Evolutionary conservation across 768 basidiomycete species (phyloP).

Genomic region (Mycena indigotica): DNA sequence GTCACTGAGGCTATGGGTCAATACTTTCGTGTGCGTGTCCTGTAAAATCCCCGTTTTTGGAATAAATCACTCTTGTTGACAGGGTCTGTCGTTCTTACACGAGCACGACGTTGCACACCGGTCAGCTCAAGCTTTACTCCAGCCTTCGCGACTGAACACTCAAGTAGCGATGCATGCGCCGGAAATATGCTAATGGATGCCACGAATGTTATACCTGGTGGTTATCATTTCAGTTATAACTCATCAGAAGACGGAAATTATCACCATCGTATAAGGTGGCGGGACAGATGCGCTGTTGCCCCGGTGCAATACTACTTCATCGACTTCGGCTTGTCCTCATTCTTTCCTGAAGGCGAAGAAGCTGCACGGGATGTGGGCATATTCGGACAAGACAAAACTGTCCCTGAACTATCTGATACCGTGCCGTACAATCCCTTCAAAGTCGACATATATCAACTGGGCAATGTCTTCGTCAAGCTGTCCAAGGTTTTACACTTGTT

Average conservation of each 20-base stretch:
- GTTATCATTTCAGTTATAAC: conserved; percentile 9
- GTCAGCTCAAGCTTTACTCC: conserved; percentile 4
- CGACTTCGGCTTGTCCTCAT: conserved; percentile 28
- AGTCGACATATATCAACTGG: conserved; percentile 32
- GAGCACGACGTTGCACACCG: conserved; percentile 25
- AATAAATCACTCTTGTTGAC: background rate
- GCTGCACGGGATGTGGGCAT: conserved; percentile 9
- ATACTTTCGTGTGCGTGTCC: conserved; percentile 21
- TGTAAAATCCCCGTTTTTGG: background rate
- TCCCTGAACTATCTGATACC: conserved; percentile 27
- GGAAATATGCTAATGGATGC: conserved; percentile 22
- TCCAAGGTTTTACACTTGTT: too few species aligned
- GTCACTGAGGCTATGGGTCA: conserved; percentile 25
- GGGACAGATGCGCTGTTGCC: conserved; percentile 21
- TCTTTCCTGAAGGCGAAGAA: conserved; percentile 9
- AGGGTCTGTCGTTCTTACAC: conserved; percentile 29
- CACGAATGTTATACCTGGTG: conserved; percentile 14
- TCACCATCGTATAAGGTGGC: background rate
- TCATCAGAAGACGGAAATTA: background rate
- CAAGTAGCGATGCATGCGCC: conserved; percentile 25
- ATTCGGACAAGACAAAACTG: conserved; percentile 25
- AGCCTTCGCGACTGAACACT: background rate
- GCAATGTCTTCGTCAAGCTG: conserved; percentile 10
- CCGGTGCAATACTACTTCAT: conserved; percentile 32
- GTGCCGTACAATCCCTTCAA: conserved; percentile 33